Evolutionary conservation across 2,329 filamentous ascomycete species (phyloP), one percentile per base, ranked within the genome.

Genomic region (Fonsecaea nubica): DNA sequence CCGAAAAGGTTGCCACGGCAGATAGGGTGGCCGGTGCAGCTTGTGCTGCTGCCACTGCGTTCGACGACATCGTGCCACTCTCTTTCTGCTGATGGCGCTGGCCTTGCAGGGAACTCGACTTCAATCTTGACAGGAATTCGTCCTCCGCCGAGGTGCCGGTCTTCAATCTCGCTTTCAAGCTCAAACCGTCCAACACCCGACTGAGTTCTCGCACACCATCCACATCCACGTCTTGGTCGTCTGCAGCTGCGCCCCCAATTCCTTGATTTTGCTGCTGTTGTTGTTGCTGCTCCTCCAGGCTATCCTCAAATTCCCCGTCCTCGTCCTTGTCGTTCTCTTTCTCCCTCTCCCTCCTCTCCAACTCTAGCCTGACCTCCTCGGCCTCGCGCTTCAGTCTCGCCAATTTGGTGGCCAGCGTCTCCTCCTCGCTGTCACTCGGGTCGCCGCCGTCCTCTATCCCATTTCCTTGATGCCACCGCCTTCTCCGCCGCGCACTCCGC

Each of bases 1-100:
- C 85, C 76, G 98, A 94, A 74, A 99, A 97, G 69, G 95, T 91
- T 30, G 93, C 92, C 6, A 72, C 92, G 90, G 77, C 93, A 91
- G 38, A 89, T 87, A 40, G 97, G 83, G 32, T 91, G 58, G 79
- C 84, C 53, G 82, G 89, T 50, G 45, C 30, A 10, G 53, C 48
- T 15, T 25, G 35, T 13, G 30, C n/a, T 48, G 57, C 25, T 25
- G 25, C 25, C 25, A 2, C 32, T 30, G 45, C 10, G 2, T 36
- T 21, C 42, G 58, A 35, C 8, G 45, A 15, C 2, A 15, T 50
- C 4, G 52, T 58, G 40, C 42, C 59, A 56, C 40, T 21, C 36
- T 56, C 48, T 21, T 62, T 25, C 15, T 50, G 32, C 12, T 45
- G 32, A 10, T 40, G 33, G 1, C 55, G 15, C 38, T 52, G 33